Evolutionary conservation across 208 protist genomes (phyloP).

Genomic region (Wallacemonas sp.): DNA sequence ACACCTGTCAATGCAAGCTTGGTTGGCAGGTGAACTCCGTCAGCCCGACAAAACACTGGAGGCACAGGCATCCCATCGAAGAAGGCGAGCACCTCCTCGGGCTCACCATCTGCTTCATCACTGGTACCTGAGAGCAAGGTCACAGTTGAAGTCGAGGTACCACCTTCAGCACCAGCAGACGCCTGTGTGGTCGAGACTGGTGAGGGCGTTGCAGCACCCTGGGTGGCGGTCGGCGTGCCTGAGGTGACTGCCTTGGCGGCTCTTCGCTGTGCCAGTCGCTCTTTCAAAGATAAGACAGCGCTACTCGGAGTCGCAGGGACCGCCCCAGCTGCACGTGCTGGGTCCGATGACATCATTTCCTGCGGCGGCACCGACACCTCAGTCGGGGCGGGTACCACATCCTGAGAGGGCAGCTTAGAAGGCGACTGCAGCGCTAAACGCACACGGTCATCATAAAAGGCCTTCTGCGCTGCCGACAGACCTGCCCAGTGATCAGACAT

Average conservation of each 20-base stretch:
- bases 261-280: constrained; percentile 49
- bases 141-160: no score
- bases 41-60: not conserved
- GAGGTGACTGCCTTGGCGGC: constrained; percentile 14
- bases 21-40: not conserved
- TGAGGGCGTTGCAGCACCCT: not conserved
- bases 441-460: constrained; percentile 81
- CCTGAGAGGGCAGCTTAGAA: not conserved
- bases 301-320: not conserved
- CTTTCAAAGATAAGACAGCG: constrained; percentile 38
- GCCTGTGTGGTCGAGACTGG: not conserved
- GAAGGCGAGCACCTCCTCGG: not conserved
- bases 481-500: constrained; percentile 70
- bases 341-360: no score
- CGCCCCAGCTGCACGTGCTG: not conserved
- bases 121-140: no score
- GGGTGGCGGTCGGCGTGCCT: not conserved
- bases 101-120: not conserved
- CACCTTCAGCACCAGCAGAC: not conserved
- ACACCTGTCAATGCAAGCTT: not conserved
- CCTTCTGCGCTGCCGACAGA: constrained; percentile 65
- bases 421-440: constrained; percentile 33
- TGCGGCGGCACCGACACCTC: no score
- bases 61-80: not conserved
- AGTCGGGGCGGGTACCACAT: no score